Evolutionary conservation across 495 filamentous ascomycete species (phyloP).

Genomic region (Trichoderma asperelloides): DNA sequence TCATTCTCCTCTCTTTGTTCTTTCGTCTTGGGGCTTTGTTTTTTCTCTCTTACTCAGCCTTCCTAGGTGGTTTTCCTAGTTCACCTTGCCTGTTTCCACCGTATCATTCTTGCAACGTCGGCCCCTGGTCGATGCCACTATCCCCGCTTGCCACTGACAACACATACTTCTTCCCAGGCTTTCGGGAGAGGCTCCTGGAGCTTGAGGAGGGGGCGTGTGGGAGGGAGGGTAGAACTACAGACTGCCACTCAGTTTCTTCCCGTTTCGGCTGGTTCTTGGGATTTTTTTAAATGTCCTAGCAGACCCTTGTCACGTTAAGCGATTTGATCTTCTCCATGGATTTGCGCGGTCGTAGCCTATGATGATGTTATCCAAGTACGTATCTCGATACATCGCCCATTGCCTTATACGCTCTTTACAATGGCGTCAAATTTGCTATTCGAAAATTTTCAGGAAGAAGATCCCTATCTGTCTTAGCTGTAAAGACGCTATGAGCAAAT

Average conservation of each 20-base stretch:
- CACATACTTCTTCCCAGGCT: constrained; percentile 1
- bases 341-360: not conserved
- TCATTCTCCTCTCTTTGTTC: constrained; percentile 13
- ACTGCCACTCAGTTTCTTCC: not conserved
- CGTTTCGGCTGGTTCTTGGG: not conserved
- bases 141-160: constrained; percentile 2
- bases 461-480: no score
- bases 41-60: constrained; percentile 12
- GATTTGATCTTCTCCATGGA: not conserved
- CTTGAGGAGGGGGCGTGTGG: not conserved
- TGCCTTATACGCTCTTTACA: not conserved
- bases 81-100: not conserved
- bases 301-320: not conserved
- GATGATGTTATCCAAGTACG: not conserved
- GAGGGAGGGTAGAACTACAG: not conserved
- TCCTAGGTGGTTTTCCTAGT: constrained; percentile 16
- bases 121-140: not conserved
- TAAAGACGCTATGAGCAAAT: no score
- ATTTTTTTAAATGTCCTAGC: not conserved
- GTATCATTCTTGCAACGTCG: not conserved
- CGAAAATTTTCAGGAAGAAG: no score
- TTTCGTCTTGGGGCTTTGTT: constrained; percentile 17
- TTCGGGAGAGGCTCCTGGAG: constrained; percentile 6
- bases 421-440: not conserved
- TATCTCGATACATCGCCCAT: not conserved